Evolutionary conservation across 805 yeast species (phyloP).

Genomic region (Candida methanosorbosa): DNA sequence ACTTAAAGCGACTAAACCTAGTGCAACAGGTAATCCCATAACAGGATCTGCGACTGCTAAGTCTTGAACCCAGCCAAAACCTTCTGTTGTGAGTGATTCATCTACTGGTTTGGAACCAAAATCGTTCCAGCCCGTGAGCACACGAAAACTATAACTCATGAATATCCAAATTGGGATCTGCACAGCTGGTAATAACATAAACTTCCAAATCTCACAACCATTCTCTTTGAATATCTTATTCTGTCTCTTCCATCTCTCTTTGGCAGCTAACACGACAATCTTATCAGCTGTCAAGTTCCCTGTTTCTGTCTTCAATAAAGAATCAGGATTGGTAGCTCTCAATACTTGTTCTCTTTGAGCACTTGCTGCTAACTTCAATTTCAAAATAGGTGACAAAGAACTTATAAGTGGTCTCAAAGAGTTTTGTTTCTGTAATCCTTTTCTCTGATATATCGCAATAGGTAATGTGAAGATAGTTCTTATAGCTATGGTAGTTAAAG

Average conservation of each 20-base stretch:
- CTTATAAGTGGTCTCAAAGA: conserved; percentile 59
- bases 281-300: conserved; percentile 63
- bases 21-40: conserved; percentile 55
- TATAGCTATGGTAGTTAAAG: conserved; percentile 57
- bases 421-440: conserved; percentile 61
- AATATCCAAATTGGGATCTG: conserved; percentile 87
- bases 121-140: conserved; percentile 59
- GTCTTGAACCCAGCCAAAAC: conserved; percentile 52
- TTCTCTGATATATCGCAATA: conserved; percentile 64
- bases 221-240: conserved; percentile 57
- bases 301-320: conserved; percentile 20
- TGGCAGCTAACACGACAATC: conserved; percentile 61
- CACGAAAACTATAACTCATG: conserved; percentile 66
- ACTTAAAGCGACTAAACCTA: conserved; percentile 64
- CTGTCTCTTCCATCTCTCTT: conserved; percentile 73
- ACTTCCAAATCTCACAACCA: conserved; percentile 75
- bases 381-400: conserved; percentile 69
- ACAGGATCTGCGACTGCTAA: conserved; percentile 53
- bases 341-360: conserved; percentile 26
- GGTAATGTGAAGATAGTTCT: conserved; percentile 70
- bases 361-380: conserved; percentile 42
- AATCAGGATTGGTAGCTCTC: conserved; percentile 11
- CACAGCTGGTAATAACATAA: conserved; percentile 61
- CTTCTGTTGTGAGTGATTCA: conserved; percentile 40
- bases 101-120: conserved; percentile 38